Base-by-base conservation (phyloP, 2,329 filamentous ascomycete species). In the Fusarium mundagurra region DNA sequence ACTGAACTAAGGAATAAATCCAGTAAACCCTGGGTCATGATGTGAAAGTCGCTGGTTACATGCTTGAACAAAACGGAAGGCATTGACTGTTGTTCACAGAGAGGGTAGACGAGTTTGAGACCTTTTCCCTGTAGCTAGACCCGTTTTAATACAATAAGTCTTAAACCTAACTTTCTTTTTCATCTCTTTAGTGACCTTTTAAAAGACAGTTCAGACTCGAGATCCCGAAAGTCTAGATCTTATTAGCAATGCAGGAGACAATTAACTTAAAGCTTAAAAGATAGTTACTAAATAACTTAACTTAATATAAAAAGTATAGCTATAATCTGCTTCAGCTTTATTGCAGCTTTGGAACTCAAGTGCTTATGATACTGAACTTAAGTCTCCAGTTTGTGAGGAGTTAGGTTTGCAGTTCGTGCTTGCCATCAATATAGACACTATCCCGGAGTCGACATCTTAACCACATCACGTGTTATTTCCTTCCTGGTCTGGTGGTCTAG, bases 401-500 rank as follows among this genome's bases (percentile, higher is more conserved):
- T 47, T 20, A 1, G 8, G 11, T 22, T 16, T 8, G 9, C 9
- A n/a, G 8, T 6, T 17, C 4, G 2, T 17, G 20, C 4, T 12
- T 12, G 2, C 2, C 0, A 31, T 6, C 3, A 3, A 20, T 53
- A 53, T 53, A 53, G 6, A 0, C 0, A 8, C 2, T 0, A 3
- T 27, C 2, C 1, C 5, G 5, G 0, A 16, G 0, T 0, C 0
- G 0, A 0, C 0, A 5, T 4, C 2, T 0, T 29, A 53, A 13
- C 0, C 2, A 18, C 12, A 47, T 67, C 65, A 67, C 63, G 62
- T 67, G 63, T 14, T n/a, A 10, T 6, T 3, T 11, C 6, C 8
- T 0, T 2, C 3, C 4, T 18, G 84, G 83, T 84, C 83, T 84
- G 83, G 82, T 90, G 87, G 88, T 89, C 88, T 90, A 90, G 89